Base-by-base conservation (phyloP, 257 asterid genomes). In the Salvia rosmarinus region DNA sequence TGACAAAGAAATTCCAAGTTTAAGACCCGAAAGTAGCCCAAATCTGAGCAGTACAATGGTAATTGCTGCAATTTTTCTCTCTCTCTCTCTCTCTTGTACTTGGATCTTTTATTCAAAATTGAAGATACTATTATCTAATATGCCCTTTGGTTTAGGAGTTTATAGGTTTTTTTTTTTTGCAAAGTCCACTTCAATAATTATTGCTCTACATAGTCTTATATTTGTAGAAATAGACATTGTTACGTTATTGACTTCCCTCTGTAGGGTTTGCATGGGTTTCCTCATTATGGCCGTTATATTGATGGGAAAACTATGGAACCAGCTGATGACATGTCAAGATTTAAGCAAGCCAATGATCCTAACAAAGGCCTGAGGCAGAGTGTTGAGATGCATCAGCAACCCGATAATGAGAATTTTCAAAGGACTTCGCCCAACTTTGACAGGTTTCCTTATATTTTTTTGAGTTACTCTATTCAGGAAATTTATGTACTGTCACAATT, bases 21-120 rank as follows among this genome's bases (percentile, higher is more conserved):
- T 78, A 79, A 76, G 83, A 64, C 82, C 78, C 55, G 72, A 71
- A 34, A 77, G 74, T 78, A 72, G 77, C 70, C 90, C 85, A 77
- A 67, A 77, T 70, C 88, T 93, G 34, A 76, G 82, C 75, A 85
- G 87, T 79, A 81, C 92, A 62, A 72, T 70, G 96, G 98, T 89
- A 85, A 51, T 67, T 19, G 50, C 52, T 54, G 23, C 35, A 73
- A 11, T 58, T 76, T 52, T 62, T 37, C n/a, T n/a, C n/a, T n/a
- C n/a, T n/a, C n/a, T n/a, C n/a, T n/a, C n/a, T n/a, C n/a, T 72
- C 20, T 72, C 43, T 64, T 64, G 12, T 21, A 35, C 32, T 67
- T 46, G 30, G 25, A 44, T 75, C 52, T 62, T 57, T 57, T 11
- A 17, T 66, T 75, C 78, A 17, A 43, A 43, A 42, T 30, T 69